phyloP scores from a whole-genome alignment of 208 protist species.

The Leishmania tropica region DNA sequence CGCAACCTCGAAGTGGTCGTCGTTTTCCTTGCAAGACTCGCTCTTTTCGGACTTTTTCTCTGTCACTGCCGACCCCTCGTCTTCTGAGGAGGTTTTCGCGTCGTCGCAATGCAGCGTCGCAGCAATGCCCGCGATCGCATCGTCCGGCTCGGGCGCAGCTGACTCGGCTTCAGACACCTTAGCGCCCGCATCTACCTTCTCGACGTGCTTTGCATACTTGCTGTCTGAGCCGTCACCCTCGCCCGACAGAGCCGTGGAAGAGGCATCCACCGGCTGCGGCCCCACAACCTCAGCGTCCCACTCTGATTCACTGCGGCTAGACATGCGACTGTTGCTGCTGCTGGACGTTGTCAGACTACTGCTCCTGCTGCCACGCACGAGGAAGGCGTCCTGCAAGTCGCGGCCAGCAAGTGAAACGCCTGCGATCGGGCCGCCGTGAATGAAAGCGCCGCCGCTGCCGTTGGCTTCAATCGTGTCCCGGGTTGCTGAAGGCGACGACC shows the following conservation, averaged over 20 bases:
- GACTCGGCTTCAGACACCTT: not conserved
- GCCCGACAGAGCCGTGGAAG: not conserved
- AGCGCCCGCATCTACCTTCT: not conserved
- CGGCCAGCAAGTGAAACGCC: not conserved
- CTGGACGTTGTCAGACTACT: slow-evolving; percentile 8
- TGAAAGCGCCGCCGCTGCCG: not conserved
- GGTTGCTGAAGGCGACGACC: not conserved
- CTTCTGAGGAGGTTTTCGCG: not conserved
- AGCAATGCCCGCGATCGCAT: not conserved
- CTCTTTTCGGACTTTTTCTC: slow-evolving; percentile 1
- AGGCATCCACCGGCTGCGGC: not conserved
- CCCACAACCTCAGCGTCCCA: not conserved
- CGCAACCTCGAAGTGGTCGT: slow-evolving; percentile 6
- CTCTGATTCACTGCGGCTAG: not conserved
- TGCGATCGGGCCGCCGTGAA: not conserved
- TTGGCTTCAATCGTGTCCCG: not conserved
- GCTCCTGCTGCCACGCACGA: slow-evolving; percentile 12
- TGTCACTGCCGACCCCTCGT: not conserved
- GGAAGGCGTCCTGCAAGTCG: slow-evolving; percentile 16
- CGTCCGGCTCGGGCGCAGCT: not conserved
- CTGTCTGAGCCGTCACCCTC: not conserved
- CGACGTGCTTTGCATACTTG: not conserved
- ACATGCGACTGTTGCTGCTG: not conserved
- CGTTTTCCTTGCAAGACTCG: not conserved
- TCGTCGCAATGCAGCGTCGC: not conserved